Evolutionary conservation across 202 grass and related monocot species (phyloP), one percentile per base, ranked within the genome.

Genomic region (Cymbopogon flexuosus): DNA sequence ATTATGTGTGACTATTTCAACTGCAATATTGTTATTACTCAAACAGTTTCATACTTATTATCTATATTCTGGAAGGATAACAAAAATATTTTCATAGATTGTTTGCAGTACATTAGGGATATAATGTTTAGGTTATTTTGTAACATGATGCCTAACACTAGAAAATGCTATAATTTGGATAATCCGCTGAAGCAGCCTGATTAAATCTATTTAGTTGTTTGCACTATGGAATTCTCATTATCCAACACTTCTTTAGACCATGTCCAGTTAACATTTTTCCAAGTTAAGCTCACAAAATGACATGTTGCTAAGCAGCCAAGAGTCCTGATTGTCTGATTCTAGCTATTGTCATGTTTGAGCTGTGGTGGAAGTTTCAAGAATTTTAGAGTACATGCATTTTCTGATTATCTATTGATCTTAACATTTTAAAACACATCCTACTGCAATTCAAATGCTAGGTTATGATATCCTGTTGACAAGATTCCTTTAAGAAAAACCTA

Each of bases 341-440:
- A 49, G 66, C 57, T 77, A 22, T 68, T 5, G 30, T 61, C 51
- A 58, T 87, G 9, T 77, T 83, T 46, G 67, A 49, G 59, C 15
- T 61, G 37, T 34, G 60, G 16, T 77, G 40, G 3, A 84, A n/a
- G 5, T 61, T 41, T 5, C 12, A 62, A 65, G 18, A 46, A 65
- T 52, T 68, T 56, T 30, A 1, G 9, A 61, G 30, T 62, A 51
- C 51, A 76, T 86, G 59, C 8, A 56, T 62, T 76, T 70, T 36
- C 3, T 75, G 16, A 63, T 19, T 77, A 59, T 10, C 0, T 3
- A 69, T 33, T 41, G 23, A 27, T 3, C 62, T 61, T 60, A 56
- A 43, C 23, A 51, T 80, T 42, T 37, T 5, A 69, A 51, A 3
- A 30, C 39, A 68, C 39, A 62, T 5, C 62, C 19, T 70, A 24